Evolutionary conservation across 805 yeast species (phyloP), one percentile per base, ranked within the genome.

Genomic region (Candida broadrunensis): DNA sequence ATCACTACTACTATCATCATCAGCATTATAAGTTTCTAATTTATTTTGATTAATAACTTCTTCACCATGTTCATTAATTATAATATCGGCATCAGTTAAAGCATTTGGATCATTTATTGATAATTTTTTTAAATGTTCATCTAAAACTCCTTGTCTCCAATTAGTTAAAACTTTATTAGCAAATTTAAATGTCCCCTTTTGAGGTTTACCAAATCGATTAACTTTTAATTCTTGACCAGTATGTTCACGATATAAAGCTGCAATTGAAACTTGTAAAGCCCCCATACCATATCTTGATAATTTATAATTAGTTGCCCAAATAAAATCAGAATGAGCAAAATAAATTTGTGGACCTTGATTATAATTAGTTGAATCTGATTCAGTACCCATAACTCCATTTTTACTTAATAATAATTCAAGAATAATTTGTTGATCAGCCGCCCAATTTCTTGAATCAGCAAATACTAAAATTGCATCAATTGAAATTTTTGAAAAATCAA

Each of bases 371-470:
- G 84, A 78, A 49, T 80, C 73, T 30, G 85, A 76, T 33, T 77
- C 72, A 4, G 97, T 88, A 32, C 96, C 96, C 89, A 88, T 84
- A 32, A 76, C 79, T 54, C 97, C 97, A 44, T 77, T 67, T 51
- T 85, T 77, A 41, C 89, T 81, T 61, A 88, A 70, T 39, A 88
- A 72, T 53, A 88, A 70, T 56, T 88, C 97, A 57, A 87, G 70
- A 46, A 88, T 86, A 57, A 88, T 86, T 63, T 88, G 97, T 62
- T 87, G 89, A 63, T 88, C 96, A 21, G 88, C 88, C 33, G 95
- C 95, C 95, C 95, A 87, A 58, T 87, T 88, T 65, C 95, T 77
- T 6, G 93, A 82, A 66, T 88, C 97, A 9, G 96, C 96, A 70
- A 88, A 88, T 34, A 88, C 95, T 58, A 88, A 67, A 42, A 88